These are phyloP conservation scores for Phytophthora melonis DNA, from an alignment of 352 stramenopile genomes.

Conservation along the genomic window DNA sequence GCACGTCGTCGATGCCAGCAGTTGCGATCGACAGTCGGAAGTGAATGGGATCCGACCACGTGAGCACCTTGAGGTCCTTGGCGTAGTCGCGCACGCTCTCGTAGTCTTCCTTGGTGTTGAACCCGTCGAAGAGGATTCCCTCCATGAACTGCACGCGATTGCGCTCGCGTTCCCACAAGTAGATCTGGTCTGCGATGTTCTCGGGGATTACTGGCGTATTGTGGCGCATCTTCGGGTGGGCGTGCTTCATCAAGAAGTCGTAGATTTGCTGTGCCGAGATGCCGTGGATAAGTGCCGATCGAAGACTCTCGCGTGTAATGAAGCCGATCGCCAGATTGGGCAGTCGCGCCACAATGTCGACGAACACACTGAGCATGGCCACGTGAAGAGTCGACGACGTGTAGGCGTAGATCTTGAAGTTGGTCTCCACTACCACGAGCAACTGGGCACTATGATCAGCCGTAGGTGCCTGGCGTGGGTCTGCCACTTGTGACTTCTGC, in stretches of 20 bases:
- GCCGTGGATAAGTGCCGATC: conserved; percentile 88
- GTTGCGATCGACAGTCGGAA: conserved; percentile 78
- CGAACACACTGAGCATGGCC: conserved; percentile 94
- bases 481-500: conserved; percentile 49
- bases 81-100: conserved; percentile 81
- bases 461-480: conserved; percentile 44
- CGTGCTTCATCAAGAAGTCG: conserved; percentile 92
- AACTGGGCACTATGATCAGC: conserved; percentile 53
- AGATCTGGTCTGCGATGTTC: conserved; percentile 92
- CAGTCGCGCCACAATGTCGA: conserved; percentile 90
- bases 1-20: conserved; percentile 72
- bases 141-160: conserved; percentile 88
- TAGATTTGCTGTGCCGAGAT: conserved; percentile 94
- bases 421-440: conserved; percentile 42
- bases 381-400: conserved; percentile 91
- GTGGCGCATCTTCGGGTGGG: conserved; percentile 81
- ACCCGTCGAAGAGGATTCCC: conserved; percentile 89
- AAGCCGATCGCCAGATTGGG: conserved; percentile 93
- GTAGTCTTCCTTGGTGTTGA: conserved; percentile 87
- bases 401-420: conserved; percentile 94
- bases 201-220: conserved; percentile 86
- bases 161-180: conserved; percentile 92
- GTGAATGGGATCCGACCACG: conserved; percentile 85
- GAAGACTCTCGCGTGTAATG: conserved; percentile 92
- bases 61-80: conserved; percentile 73